Evolutionary conservation across 2,329 filamentous ascomycete species (phyloP).

Genomic region (Curvularia sp.): DNA sequence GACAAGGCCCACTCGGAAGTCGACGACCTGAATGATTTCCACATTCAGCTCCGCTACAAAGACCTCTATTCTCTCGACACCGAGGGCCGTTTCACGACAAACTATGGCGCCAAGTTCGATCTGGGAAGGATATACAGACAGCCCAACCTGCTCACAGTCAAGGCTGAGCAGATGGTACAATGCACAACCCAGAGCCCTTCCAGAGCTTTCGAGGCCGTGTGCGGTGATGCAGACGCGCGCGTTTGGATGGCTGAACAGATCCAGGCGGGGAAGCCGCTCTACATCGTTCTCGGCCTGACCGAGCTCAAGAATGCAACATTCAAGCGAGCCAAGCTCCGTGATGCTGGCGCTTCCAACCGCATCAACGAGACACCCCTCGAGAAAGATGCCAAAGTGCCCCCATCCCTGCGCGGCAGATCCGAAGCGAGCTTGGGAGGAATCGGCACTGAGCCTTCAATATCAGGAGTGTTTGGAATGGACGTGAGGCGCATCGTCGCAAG

Average conservation of each 20-base stretch:
- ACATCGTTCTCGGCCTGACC: conserved; percentile 48
- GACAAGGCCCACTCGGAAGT: conserved; percentile 42
- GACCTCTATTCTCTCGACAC: conserved; percentile 49
- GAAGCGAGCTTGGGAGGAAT: conserved; percentile 40
- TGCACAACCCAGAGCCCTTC: conserved; percentile 39
- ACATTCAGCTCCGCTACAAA: conserved; percentile 51
- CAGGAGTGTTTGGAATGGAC: conserved; percentile 50
- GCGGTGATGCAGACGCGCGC: conserved; percentile 44
- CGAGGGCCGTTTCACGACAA: conserved; percentile 49
- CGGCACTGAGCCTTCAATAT: conserved; percentile 42
- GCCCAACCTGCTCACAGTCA: conserved; percentile 48
- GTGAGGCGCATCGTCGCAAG: conserved; percentile 41
- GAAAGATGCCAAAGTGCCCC: conserved; percentile 44
- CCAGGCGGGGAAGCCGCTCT: conserved; percentile 41
- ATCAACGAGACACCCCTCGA: conserved; percentile 46
- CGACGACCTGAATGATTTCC: conserved; percentile 51
- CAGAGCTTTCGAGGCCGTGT: conserved; percentile 44
- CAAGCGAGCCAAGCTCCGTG: conserved; percentile 47
- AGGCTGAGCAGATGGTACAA: conserved; percentile 51
- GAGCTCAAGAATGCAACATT: conserved; percentile 50
- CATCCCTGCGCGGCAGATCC: conserved; percentile 34
- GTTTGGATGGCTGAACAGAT: conserved; percentile 43
- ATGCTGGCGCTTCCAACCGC: conserved; percentile 46
- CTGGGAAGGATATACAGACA: conserved; percentile 48
- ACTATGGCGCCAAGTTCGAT: conserved; percentile 51